These are phyloP conservation scores for Polysphondylium violaceum DNA, from an alignment of 78 protist species.

Conservation along the genomic window DNA sequence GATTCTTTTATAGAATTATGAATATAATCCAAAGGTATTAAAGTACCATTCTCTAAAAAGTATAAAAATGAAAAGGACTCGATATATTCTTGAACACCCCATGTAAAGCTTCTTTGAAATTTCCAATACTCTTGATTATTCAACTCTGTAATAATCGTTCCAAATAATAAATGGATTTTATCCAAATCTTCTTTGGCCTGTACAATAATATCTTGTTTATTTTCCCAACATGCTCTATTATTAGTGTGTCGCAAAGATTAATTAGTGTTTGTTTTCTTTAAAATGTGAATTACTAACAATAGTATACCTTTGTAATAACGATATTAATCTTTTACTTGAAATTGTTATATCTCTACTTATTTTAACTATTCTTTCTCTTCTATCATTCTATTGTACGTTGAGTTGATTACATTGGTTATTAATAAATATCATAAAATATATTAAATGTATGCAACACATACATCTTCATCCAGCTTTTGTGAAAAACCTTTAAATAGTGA, in stretches of 20 bases:
- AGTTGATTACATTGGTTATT: neutral
- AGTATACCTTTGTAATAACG: constrained; percentile 54
- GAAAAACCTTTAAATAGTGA: constrained; percentile 15
- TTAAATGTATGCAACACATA: neutral
- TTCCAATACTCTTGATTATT: constrained; percentile 65
- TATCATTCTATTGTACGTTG: constrained; percentile 36
- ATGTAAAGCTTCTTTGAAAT: constrained; percentile 56
- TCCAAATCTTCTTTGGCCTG: constrained; percentile 14
- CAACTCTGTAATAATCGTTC: constrained; percentile 47
- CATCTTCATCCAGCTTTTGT: constrained; percentile 49
- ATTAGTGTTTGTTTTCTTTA: too few relatives aligned
- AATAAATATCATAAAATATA: neutral
- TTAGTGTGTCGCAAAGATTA: too few relatives aligned
- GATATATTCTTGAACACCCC: constrained; percentile 80
- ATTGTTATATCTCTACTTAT: constrained; percentile 61
- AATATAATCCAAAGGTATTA: constrained; percentile 40
- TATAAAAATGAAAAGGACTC: constrained; percentile 64
- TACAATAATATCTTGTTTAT: constrained; percentile 4
- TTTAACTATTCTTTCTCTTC: constrained; percentile 79
- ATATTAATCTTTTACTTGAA: constrained; percentile 57
- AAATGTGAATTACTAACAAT: too few relatives aligned
- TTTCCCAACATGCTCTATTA: constrained; percentile 40
- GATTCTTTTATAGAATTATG: constrained; percentile 12
- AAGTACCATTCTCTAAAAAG: constrained; percentile 18
- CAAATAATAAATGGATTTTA: constrained; percentile 4